Percentiles rank a stretch among this genome's conserved stretches.
Conservation (phyloP, 495 filamentous ascomycete species). For the Hypoxylon fragiforme region DNA sequence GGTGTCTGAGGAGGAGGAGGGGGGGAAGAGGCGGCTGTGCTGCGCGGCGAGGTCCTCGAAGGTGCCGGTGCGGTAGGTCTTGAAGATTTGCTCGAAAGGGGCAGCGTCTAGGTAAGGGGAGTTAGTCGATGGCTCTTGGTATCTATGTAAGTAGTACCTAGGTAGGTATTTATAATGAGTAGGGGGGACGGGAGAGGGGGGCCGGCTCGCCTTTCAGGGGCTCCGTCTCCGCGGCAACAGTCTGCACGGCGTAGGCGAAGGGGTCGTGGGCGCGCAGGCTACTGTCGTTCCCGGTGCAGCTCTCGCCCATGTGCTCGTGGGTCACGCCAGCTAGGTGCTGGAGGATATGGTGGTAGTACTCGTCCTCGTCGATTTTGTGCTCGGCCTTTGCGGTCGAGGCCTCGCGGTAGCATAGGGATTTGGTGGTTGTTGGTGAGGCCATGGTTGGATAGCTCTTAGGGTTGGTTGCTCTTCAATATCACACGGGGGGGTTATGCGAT, state of each 20-base stretch:
- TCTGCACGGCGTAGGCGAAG: conserved; percentile 5
- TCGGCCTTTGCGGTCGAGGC: background rate
- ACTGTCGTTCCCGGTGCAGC: background rate
- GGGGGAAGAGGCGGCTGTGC: background rate
- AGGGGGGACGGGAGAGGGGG: no score
- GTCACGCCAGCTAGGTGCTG: conserved; percentile 4
- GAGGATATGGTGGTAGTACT: conserved; percentile 15
- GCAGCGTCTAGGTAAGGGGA: conserved; percentile 1
- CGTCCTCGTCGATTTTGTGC: background rate
- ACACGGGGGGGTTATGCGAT: no score
- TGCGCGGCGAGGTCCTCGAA: conserved; percentile 1
- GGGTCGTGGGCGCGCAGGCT: background rate
- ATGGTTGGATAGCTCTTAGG: background rate
- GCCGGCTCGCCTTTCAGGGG: no score
- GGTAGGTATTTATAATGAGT: no score
- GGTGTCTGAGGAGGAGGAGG: no score
- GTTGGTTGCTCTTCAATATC: no score
- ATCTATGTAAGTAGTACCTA: background rate
- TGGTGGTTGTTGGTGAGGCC: background rate
- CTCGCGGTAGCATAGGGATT: conserved; percentile 23
- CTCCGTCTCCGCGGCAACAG: background rate
- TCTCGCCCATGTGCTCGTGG: conserved; percentile 3
- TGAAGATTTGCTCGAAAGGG: conserved; percentile 11
- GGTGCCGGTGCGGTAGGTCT: conserved; percentile 9
- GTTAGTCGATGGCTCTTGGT: background rate